phyloP scores from a whole-genome alignment of 2,329 filamentous ascomycete genomes.

The Exophiala bonariae region DNA sequence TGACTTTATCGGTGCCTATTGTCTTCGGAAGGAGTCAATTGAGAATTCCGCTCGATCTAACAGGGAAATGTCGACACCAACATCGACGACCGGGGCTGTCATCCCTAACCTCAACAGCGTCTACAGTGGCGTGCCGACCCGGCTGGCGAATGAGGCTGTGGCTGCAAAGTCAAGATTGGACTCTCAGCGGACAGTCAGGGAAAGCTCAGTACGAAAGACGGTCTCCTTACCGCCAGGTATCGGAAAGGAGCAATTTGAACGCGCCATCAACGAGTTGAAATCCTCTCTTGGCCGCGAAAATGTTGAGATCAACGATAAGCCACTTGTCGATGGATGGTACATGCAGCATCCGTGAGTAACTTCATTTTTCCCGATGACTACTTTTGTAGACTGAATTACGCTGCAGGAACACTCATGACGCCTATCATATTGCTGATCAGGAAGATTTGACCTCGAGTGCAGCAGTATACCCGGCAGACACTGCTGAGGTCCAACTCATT shows the following conservation, averaged over 20 bases:
- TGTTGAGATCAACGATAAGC: conserved; percentile 27
- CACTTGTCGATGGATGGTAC: conserved; percentile 36
- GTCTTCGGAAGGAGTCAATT: too few species aligned
- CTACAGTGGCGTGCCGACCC: conserved; percentile 20
- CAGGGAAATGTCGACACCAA: conserved; percentile 16
- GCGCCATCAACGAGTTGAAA: conserved; percentile 24
- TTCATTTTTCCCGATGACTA: background rate
- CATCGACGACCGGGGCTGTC: conserved; percentile 4
- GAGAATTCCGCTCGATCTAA: too few species aligned
- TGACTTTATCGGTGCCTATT: too few species aligned
- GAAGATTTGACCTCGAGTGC: conserved; percentile 47
- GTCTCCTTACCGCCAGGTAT: conserved; percentile 23
- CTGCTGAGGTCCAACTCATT: conserved; percentile 36
- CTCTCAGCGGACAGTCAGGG: conserved; percentile 25
- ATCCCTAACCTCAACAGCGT: conserved; percentile 15
- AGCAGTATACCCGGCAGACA: conserved; percentile 38
- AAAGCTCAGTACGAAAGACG: conserved; percentile 14
- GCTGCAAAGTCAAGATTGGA: conserved; percentile 22
- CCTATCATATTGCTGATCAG: conserved; percentile 43
- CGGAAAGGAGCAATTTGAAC: conserved; percentile 17
- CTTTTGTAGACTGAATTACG: background rate
- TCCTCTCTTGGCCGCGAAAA: conserved; percentile 17
- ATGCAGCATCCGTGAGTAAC: conserved; percentile 38
- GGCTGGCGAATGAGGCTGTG: conserved; percentile 21
- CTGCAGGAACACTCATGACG: conserved; percentile 42